These are phyloP conservation scores for Microthlaspi erraticum DNA, from an alignment of 345 rosid species.

Conservation along the genomic window DNA sequence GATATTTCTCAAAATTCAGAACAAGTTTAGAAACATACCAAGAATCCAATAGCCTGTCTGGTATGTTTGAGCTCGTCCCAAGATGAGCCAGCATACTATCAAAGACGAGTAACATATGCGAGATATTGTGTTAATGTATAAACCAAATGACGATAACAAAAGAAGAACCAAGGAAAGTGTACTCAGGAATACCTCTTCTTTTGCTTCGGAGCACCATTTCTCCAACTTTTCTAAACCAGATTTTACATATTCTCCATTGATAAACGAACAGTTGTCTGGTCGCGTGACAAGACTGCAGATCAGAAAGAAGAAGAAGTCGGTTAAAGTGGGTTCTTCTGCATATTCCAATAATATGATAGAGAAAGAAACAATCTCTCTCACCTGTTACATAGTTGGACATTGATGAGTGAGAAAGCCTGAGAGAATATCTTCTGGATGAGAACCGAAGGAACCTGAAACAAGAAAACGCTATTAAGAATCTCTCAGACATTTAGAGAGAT, in stretches of 20 bases:
- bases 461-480: constrained; percentile 35
- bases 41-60: constrained; percentile 93
- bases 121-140: constrained; percentile 18
- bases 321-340: constrained; percentile 13
- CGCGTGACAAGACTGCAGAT: constrained; percentile 84
- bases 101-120: constrained; percentile 17
- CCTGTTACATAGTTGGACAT: constrained; percentile 92
- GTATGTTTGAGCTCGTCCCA: constrained; percentile 98
- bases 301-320: constrained; percentile 34
- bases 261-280: constrained; percentile 95
- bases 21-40: constrained; percentile 59
- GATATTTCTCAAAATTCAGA: not conserved
- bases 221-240: constrained; percentile 92
- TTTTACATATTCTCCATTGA: constrained; percentile 96
- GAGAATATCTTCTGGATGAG: constrained; percentile 89
- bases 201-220: constrained; percentile 89
- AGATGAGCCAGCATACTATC: constrained; percentile 77
- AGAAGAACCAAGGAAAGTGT: constrained; percentile 2
- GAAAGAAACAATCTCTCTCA: constrained; percentile 34
- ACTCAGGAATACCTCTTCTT: constrained; percentile 66
- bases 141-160: constrained; percentile 4
- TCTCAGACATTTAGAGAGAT: constrained; percentile 25
- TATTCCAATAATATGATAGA: constrained; percentile 5
- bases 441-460: constrained; percentile 80
- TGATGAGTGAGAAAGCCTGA: constrained; percentile 88